Evolutionary conservation across 768 basidiomycete genomes (phyloP).

Genomic region (Boletus sp.): DNA sequence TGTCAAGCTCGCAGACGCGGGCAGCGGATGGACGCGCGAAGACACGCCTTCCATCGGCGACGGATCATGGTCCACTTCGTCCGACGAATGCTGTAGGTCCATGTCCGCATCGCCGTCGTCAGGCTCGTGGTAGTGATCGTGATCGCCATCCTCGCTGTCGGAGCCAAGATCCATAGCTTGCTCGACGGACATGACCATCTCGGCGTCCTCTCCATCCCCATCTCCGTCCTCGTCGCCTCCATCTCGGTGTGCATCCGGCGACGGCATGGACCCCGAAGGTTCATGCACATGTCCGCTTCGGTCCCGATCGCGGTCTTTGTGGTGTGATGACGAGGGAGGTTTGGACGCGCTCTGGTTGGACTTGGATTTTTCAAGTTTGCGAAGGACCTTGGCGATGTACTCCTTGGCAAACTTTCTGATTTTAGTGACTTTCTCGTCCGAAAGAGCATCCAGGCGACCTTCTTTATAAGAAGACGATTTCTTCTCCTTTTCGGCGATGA

Average conservation of each 20-base stretch:
- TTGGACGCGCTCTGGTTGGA: constrained; percentile 20
- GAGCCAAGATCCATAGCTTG: constrained; percentile 45
- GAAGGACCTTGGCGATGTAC: constrained; percentile 77
- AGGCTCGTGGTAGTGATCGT: constrained; percentile 5
- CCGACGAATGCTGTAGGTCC: constrained; percentile 27
- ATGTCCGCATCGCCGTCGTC: constrained; percentile 17
- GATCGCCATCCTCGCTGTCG: constrained; percentile 31
- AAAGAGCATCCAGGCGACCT: constrained; percentile 67
- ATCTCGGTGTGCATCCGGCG: constrained; percentile 13
- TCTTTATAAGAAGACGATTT: constrained; percentile 78
- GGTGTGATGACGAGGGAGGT: constrained; percentile 12
- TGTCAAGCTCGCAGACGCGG: constrained; percentile 28
- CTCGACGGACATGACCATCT: constrained; percentile 40
- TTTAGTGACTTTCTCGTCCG: constrained; percentile 83
- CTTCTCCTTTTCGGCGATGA: constrained; percentile 94
- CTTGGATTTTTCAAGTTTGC: constrained; percentile 53
- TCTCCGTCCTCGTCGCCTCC: background rate
- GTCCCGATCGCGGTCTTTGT: constrained; percentile 6
- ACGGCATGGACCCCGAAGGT: constrained; percentile 13
- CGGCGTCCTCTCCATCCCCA: constrained; percentile 24
- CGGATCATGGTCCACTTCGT: constrained; percentile 27
- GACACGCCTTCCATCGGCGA: constrained; percentile 35
- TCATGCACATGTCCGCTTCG: background rate
- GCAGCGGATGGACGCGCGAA: constrained; percentile 23
- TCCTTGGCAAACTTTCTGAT: constrained; percentile 94